A percentile compares a stretch with the other conserved stretches of the same genome.
phyloP scores from a whole-genome alignment of 176 grass and related monocot species.

The maize (Zea mays) region Zm-B73-REFERENCE-NAM-5.0 NC_050103.1:90284001-90284500 shows the following conservation, averaged over 20 bases:
- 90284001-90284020: too few species aligned
- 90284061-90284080: neutral
- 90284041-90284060: too few species aligned
- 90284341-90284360: too few species aligned
- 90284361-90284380: neutral
- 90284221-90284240: neutral
- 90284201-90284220: neutral
- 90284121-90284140: neutral
- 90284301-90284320: neutral
- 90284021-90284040: too few species aligned
- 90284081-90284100: neutral
- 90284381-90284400: neutral
- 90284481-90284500: neutral
- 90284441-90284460: neutral
- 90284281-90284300: neutral
- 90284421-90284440: too few species aligned
- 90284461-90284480: too few species aligned
- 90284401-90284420: neutral
- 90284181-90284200: neutral
- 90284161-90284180: neutral
- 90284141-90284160: neutral
- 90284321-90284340: neutral
- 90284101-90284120: neutral
- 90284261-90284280: neutral
- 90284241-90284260: neutral